Percentiles rank a stretch among this genome's conserved stretches.
These are phyloP conservation scores for Jasminum sambac DNA, from an alignment of 257 asterid genomes.

Conservation along the genomic window DNA sequence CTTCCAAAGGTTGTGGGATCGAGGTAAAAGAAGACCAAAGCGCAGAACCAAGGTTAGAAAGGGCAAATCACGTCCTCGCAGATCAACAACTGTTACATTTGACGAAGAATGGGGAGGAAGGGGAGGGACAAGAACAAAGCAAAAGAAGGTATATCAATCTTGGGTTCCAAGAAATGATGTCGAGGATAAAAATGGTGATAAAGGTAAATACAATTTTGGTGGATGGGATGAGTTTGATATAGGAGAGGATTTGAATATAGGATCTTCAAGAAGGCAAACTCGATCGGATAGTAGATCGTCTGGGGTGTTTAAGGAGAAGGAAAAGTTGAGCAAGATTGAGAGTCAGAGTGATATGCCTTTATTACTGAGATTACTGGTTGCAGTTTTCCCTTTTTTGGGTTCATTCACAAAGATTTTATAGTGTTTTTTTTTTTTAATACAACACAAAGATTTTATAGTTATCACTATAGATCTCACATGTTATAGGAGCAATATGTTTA, in stretches of 20 bases:
- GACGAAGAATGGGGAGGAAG: conserved; percentile 27
- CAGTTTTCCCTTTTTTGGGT: conserved; percentile 65
- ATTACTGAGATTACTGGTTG: conserved; percentile 60
- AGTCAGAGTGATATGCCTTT: conserved; percentile 42
- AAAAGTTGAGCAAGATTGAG: conserved; percentile 23
- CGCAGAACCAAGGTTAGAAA: conserved; percentile 31
- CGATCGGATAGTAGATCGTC: conserved; percentile 24
- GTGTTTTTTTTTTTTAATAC: no score
- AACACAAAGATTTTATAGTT: conserved; percentile 37
- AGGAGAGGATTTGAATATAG: conserved; percentile 26
- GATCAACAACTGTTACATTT: conserved; percentile 33
- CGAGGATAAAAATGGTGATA: conserved; percentile 23
- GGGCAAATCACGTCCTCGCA: conserved; percentile 32
- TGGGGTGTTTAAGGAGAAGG: conserved; percentile 32
- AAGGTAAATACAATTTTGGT: conserved; percentile 38
- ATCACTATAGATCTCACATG: background rate
- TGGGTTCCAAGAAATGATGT: conserved; percentile 38
- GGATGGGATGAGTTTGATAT: conserved; percentile 84
- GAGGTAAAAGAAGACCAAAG: conserved; percentile 31
- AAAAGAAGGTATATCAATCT: conserved; percentile 44
- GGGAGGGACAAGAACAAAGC: conserved; percentile 24
- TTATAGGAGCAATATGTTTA: background rate
- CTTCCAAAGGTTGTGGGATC: conserved; percentile 36
- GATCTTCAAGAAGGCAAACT: conserved; percentile 31
- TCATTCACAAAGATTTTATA: conserved; percentile 58